A percentile compares a stretch with the other conserved stretches of the same genome.
Evolutionary conservation across 1,284 basidiomycete species (phyloP).

Genomic region (Pterulicium gracile): DNA sequence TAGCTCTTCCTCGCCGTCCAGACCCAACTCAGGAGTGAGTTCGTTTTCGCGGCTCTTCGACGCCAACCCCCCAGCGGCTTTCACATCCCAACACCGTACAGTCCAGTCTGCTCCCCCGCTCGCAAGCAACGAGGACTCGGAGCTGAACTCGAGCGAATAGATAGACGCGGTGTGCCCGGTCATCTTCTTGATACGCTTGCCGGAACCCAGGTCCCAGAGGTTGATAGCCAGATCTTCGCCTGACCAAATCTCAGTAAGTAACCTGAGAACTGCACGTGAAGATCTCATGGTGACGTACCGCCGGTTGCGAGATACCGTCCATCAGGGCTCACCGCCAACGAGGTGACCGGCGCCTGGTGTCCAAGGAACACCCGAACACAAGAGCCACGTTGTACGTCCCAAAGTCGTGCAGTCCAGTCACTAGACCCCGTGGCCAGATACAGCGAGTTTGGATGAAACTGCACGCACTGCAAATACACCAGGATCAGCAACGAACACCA

Average conservation of each 20-base stretch:
- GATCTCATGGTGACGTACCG: slow-evolving; percentile 32
- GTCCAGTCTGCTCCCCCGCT: slow-evolving; percentile 90
- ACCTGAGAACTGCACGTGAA: slow-evolving; percentile 3
- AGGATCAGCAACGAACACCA: slow-evolving; percentile 1
- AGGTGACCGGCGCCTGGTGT: slow-evolving; percentile 85
- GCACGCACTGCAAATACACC: slow-evolving; percentile 60
- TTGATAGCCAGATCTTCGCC: slow-evolving; percentile 91
- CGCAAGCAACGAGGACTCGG: slow-evolving; percentile 84
- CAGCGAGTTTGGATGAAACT: slow-evolving; percentile 95
- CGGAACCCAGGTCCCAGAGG: slow-evolving; percentile 93
- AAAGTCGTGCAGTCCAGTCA: slow-evolving; percentile 91
- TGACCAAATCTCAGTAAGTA: slow-evolving; percentile 16
- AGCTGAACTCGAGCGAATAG: slow-evolving; percentile 86
- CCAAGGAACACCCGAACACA: slow-evolving; percentile 95
- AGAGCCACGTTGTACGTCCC: slow-evolving; percentile 96
- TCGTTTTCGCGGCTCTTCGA: slow-evolving; percentile 47
- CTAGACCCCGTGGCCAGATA: slow-evolving; percentile 97
- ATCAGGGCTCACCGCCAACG: slow-evolving; percentile 86
- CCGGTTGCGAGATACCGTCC: slow-evolving; percentile 90
- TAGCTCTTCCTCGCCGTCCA: slow-evolving; percentile 42
- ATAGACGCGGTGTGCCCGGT: slow-evolving; percentile 85
- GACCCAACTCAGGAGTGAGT: slow-evolving; percentile 13
- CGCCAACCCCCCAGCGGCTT: slow-evolving; percentile 59
- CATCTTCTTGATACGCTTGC: slow-evolving; percentile 94
- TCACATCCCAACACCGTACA: slow-evolving; percentile 95